A percentile compares a stretch with the other conserved stretches of the same genome.
phyloP scores from a whole-genome alignment of 75 land plant species.

The Picea sitchensis region DNA sequence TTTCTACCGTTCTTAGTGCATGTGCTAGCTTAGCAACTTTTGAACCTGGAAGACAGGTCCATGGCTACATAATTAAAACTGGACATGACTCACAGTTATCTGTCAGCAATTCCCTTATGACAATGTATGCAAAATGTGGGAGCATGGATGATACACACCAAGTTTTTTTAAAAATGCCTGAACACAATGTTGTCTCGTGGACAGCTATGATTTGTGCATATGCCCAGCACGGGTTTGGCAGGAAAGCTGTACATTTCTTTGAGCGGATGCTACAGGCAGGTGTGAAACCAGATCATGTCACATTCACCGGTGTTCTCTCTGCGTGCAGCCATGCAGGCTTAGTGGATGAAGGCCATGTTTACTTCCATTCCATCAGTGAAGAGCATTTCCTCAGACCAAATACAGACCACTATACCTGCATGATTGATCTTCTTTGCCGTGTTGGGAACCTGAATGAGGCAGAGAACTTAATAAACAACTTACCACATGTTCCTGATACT shows the following conservation, averaged over 20 bases:
- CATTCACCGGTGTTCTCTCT: background rate
- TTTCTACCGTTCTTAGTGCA: slow-evolving; percentile 50
- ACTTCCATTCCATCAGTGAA: background rate
- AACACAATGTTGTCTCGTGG: slow-evolving; percentile 45
- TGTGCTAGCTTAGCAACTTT: slow-evolving; percentile 25
- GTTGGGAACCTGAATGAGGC: background rate
- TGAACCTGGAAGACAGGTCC: slow-evolving; percentile 26
- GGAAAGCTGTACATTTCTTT: slow-evolving; percentile 45
- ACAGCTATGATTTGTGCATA: slow-evolving; percentile 56
- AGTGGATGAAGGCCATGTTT: background rate
- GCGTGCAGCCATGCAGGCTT: slow-evolving; percentile 13
- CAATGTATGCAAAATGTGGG: slow-evolving; percentile 48
- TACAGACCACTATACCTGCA: background rate
- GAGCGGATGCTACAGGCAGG: slow-evolving; percentile 29
- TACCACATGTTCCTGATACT: background rate
- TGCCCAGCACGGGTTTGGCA: slow-evolving; percentile 21
- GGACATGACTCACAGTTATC: slow-evolving; percentile 43
- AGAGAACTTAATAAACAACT: background rate
- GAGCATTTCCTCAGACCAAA: background rate
- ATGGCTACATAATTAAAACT: slow-evolving; percentile 33
- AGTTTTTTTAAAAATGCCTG: slow-evolving; percentile 23
- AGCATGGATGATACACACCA: slow-evolving; percentile 19
- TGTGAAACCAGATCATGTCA: slow-evolving; percentile 14
- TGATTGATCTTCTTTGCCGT: slow-evolving; percentile 2
- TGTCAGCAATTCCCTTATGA: slow-evolving; percentile 48